phyloP scores from a whole-genome alignment of 495 filamentous ascomycete genomes.

The Daldinia decipiens region DNA sequence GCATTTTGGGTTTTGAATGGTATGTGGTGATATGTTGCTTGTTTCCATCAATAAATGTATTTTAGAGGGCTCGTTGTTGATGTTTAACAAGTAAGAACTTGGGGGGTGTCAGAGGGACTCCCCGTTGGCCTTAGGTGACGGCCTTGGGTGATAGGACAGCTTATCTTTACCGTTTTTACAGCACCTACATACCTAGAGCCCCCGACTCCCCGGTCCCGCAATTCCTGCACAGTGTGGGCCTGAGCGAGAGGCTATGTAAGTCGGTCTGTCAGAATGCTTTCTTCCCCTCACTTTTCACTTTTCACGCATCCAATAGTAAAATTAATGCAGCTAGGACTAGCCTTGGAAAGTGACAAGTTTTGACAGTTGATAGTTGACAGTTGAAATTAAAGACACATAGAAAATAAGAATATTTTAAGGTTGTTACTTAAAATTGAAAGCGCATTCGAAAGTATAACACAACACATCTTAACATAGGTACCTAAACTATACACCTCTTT shows the following conservation, averaged over 20 bases:
- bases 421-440: no score
- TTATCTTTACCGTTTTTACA: conserved; percentile 1
- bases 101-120: neutral
- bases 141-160: conserved; percentile 1
- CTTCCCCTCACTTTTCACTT: conserved; percentile 6
- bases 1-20: neutral
- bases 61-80: neutral
- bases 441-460: neutral
- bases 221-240: neutral
- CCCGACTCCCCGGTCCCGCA: neutral
- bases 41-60: conserved; percentile 1
- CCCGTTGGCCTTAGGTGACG: no score
- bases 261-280: neutral
- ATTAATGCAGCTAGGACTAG: neutral
- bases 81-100: conserved; percentile 2
- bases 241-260: neutral
- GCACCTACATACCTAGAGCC: neutral
- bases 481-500: no score
- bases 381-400: no score
- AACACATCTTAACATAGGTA: neutral
- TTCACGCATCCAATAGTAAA: neutral
- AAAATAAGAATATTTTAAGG: no score
- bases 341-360: neutral
- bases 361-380: neutral
- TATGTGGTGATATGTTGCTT: neutral